Base-by-base conservation (phyloP, 2,329 filamentous ascomycete species). In the Scopulariopsis brevicaulis region DNA sequence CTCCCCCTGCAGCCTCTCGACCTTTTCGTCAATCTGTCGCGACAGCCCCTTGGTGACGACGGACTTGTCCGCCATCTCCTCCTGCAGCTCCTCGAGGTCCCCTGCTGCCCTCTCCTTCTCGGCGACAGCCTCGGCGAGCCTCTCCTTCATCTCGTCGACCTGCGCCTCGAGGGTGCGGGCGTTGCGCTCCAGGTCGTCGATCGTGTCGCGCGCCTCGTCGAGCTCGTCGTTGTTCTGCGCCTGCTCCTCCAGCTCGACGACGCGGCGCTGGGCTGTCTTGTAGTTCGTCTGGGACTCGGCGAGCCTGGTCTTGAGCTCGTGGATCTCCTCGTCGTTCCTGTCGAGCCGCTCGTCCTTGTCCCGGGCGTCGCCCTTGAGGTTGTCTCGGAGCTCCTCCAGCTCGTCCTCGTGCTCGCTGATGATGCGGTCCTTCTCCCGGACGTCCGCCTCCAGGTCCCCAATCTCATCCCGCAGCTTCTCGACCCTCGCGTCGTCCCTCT, bases 1-100 rank as follows among this genome's bases (percentile, higher is more conserved):
- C 59, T 91, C 86, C 53, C 80, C 74, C 63, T 91, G 86, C 11
- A 92, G 72, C 35, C 83, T 82, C 56, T 76, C 73, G 10, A 83
- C 73, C 68, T 84, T 89, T 63, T 89, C 86, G 65, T 92, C 87
- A 20, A 90, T 78, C 69, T 92, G 87, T 35, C 87, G 81, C 56
- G 83, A 88, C 10, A 90, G 76, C 2, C 86, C 87, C 66, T 88
- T 90, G 14, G 86, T 88, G 57, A 83, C 83, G 43, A 90, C 79
- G 0, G 88, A 92, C 64, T 90, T 91, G 70, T 92, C 86, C 24
- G 86, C 80, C 79, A 91, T 83, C 64, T 91, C 88, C 57, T 89
- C 86, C 61, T 89, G 86, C 25, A 91, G 75, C 65, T 86, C 83
- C 63, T 84, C 78, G 18, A 86, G 72, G 59, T 86, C 78, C 7